These are phyloP conservation scores for Leccinum olivaceopallidum DNA, from an alignment of 768 basidiomycete species.

Conservation along the genomic window DNA sequence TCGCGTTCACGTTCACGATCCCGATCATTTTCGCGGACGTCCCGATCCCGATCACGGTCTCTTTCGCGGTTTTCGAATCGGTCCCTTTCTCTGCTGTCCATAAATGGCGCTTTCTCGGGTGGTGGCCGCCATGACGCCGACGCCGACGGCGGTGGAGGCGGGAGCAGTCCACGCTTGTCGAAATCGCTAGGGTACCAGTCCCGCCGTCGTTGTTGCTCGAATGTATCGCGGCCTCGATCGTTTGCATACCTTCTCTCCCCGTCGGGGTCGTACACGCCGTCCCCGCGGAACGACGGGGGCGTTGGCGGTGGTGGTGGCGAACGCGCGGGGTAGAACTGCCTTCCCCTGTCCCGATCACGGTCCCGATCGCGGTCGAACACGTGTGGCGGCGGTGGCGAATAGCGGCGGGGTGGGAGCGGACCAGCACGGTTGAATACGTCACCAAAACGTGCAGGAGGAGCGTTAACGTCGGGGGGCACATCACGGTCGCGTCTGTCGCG, in stretches of 20 bases:
- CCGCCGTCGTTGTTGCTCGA: slow-evolving; percentile 29
- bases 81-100: slow-evolving; percentile 37
- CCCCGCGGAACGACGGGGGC: slow-evolving; percentile 17
- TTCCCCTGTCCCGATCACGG: slow-evolving; percentile 27
- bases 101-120: slow-evolving; percentile 31
- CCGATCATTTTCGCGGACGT: slow-evolving; percentile 37
- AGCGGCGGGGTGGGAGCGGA: slow-evolving; percentile 16
- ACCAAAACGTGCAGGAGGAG: slow-evolving; percentile 35
- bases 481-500: slow-evolving; percentile 41
- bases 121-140: slow-evolving; percentile 30
- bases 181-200: slow-evolving; percentile 40
- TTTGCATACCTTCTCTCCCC: slow-evolving; percentile 35
- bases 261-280: slow-evolving; percentile 34
- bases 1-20: slow-evolving; percentile 44
- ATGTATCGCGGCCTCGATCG: slow-evolving; percentile 34
- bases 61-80: slow-evolving; percentile 39
- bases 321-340: slow-evolving; percentile 33
- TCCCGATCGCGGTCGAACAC: slow-evolving; percentile 36
- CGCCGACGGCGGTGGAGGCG: neutral
- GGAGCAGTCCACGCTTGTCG: slow-evolving; percentile 35
- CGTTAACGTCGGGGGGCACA: slow-evolving; percentile 34
- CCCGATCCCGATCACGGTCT: slow-evolving; percentile 24
- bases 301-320: slow-evolving; percentile 31
- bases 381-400: slow-evolving; percentile 31
- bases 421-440: slow-evolving; percentile 30